Evolutionary conservation across 352 stramenopile species (phyloP), one percentile per base, ranked within the genome.

Genomic region (Elongisporangium anandrum): DNA sequence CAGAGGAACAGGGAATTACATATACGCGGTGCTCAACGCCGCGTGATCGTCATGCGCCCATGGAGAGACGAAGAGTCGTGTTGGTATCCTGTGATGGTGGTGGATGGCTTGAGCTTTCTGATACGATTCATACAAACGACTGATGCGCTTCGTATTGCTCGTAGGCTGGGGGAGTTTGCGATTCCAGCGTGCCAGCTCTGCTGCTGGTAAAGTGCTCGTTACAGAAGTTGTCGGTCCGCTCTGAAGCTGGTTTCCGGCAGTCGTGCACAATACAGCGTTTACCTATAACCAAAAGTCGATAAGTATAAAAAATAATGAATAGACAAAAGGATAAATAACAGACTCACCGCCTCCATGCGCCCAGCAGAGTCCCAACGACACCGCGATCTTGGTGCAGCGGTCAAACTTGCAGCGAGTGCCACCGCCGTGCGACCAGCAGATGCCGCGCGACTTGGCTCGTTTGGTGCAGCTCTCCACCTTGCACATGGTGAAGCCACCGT

Each of bases 141-240:
- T 5, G 6, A 45, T 45, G 17, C 10, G 34, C 34, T 45, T 45
- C 34, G 10, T 17, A 12, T 9, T 38, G 34, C 34, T 17, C 34
- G 34, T 45, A 17, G 10, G 10, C 4, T 17, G 13, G 34, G 2
- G 9, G 34, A 9, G 34, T 17, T 12, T 45, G 34, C 13, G 34
- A 45, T 12, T 45, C 7, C 10, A 17, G 34, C 34, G 34, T 17
- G 12, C 34, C 13, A 45, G 34, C 34, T 45, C 34, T 45, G 34
- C 34, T 45, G 34, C 4, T 45, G 34, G 34, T 17, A 17, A 63
- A 79, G 60, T 86, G 76, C 26, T 77, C 73, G 12, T 60, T 63
- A 59, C 77, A 87, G 15, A 70, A 73, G 50, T 84, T 79, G 58
- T 73, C 65, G 19, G 67, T 84, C 17, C 72, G 69, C 61, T 81